Evolutionary conservation across 2,329 filamentous ascomycete genomes (phyloP), one percentile per base, ranked within the genome.

Genomic region (Paecilomyces dactylethromorphus): DNA sequence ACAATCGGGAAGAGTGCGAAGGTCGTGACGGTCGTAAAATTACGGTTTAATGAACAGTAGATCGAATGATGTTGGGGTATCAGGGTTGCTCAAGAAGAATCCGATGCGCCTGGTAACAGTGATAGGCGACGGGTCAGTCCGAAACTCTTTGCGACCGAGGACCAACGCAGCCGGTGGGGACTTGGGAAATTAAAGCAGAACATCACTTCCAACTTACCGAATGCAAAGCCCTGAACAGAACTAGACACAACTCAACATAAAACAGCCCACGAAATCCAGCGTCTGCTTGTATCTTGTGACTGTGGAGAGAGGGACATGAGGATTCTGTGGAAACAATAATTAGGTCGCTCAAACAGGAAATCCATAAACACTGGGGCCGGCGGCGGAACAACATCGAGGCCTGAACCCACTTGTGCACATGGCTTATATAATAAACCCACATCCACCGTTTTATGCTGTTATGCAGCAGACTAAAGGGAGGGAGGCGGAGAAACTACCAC

Each of bases 301-400:
- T 50, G 45, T 50, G 50, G 21, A 52, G 50, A 21, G 50, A 52
- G 4, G 6, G 35, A 6, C 1, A 15, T 13, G 39, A 45, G 13
- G 39, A 29, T 29, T 52, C 50, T 15, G n/a, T 13, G 13, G 18
- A 29, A 52, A 52, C 31, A 54, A 54, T 35, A 15, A 53, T 49
- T 49, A 50, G 56, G 50, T 60, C 55, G 55, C 73, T 68, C 60
- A 51, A 73, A 66, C 29, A 52, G 69, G 73, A 64, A 75, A 75
- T 71, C 68, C 66, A 72, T 75, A 75, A 76, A 75, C 73, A 74
- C 59, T 62, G 61, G 61, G 58, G 60, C 49, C 64, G 63, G 60
- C 62, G 63, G 60, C 68, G 55, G 50, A 66, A 68, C 65, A 69
- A 69, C 66, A 63, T 39, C 58, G 56, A 61, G 60, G 66, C 64